Evolutionary conservation across 177 flowering plant species (phyloP), one percentile per base, ranked within the genome.

Genomic region (Telopea speciosissima): DNA sequence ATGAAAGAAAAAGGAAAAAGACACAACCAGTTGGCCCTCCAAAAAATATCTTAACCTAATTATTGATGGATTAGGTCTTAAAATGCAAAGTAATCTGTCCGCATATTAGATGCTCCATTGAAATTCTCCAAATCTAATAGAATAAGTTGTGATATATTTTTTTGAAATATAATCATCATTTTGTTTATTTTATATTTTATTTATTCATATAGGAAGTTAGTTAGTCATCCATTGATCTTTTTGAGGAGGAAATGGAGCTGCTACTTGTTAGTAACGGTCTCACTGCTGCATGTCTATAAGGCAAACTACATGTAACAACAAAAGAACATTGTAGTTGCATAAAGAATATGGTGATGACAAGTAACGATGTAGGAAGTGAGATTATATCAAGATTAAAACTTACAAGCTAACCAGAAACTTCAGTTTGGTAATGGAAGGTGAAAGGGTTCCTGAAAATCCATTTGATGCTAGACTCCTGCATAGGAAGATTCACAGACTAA

Each of bases 401-500:
- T 86, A 91, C 97, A 89, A 82, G 80, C 71, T 89, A 65, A 68
- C 73, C 79, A 91, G 68, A 79, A 69, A 88, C 79, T 81, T 84
- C 70, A 91, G 77, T 76, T 84, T 88, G 19, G 88, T 78, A 63
- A 92, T 87, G 17, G 95, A 81, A 56, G 92, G 89, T 24, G 97
- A 85, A 65, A 94, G 80, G 12, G 81, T 85, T 78, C 98, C 98
- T 3, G 89, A 77, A 80, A 94, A 85, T 79, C 92, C 97, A 67
- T 62, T 78, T 69, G 98, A 89, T 70, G 80, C 86, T 76, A 94
- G 79, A 79, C 81, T 88, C 89, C 98, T 94, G 89, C 74, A 83
- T 65, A 68, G 49, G 62, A 40, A 65, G 68, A 78, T 67, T 69
- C 52, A 74, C 44, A 74, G 66, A 70, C 62, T 70, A 77, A 68